Evolutionary conservation across 2,329 filamentous ascomycete genomes (phyloP), one percentile per base, ranked within the genome.

Genomic region (Juglanconis sp.): DNA sequence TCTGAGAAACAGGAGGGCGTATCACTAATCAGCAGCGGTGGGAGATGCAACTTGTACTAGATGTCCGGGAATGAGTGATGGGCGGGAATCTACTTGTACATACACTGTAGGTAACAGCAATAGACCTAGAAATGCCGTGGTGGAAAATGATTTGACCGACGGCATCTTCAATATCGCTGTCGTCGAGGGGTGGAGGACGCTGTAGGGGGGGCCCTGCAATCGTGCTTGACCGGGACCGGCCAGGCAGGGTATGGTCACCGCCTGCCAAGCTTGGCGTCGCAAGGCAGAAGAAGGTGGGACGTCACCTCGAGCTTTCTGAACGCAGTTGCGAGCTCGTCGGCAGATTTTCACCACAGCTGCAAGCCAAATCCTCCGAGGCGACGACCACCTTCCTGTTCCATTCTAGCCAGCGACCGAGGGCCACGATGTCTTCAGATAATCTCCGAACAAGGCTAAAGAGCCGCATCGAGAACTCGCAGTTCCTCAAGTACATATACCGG

Each of bases 401-500:
- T 35, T 13, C 34, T 15, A 44, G n/a, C 13, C 17, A 42, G 40
- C 5, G 30, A 4, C 13, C 11, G 24, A 34, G 8, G 31, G 3
- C 31, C 11, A 58, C 13, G 4, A 63, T 63, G 61, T 44, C 61
- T 17, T 54, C 58, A n/a, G 54, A 61, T 11, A 47, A 10, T 17
- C 7, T 60, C n/a, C 58, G 48, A 38, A 36, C 58, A 8, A 58
- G 61, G 47, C 40, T 63, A 3, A 46, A 57, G 7, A 56, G 55
- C 40, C 58, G 58, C 35, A 49, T 58, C 40, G 5, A 53, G 56
- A 59, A 62, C 15, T 64, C 60, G 15, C 62, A 31, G 24, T 55
- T 64, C 47, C 66, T 73, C 40, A 67, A 68, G 50, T 83, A 82
- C 68, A 50, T 80, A 48, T 72, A 65, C 44, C 75, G 81, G 53